Evolutionary conservation across 2,329 filamentous ascomycete genomes (phyloP), one percentile per base, ranked within the genome.

Genomic region (Didymella pinodella): DNA sequence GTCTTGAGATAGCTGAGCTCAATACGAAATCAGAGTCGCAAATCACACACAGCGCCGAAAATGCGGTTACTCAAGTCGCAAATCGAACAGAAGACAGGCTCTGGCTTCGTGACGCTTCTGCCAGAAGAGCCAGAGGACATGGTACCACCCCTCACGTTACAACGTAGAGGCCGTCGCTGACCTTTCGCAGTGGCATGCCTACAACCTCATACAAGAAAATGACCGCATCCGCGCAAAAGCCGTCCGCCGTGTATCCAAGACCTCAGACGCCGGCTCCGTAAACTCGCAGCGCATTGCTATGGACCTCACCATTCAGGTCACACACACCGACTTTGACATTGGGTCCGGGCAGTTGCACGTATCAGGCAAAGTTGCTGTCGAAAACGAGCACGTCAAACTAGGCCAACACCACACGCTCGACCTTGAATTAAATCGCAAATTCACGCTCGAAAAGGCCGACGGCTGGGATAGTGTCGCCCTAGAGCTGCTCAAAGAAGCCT

Each of bases 381-480:
- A 91, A 73, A 91, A 89, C 66, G 84, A 86, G 60, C 82, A 86
- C 70, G 89, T 90, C 32, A 88, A 87, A 69, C 78, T 90, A 18
- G 89, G 89, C 16, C 83, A 86, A 63, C 86, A 86, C 68, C 89
- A 92, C 72, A 91, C 89, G 0, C 81, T 91, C 1, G 94, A 97
- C 66, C 84, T 99, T 45, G 94, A 97, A 75, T 83, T 97, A 57
- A 88, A 95, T 70, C 86, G 93, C 41, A 89, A 93, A 49, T 98
- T 98, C 69, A 94, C 91, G 7, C 77, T 99, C 7, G 90, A 93
- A 80, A 98, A 98, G 79, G 89, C 73, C 53, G 66, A 80, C 74
- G 86, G 93, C 41, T 99, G 95, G 95, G 95, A 99, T 77, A 93
- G 90, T 66, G 88, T 99, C 11, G 91, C 93, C 3, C 81, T 90